phyloP scores from a whole-genome alignment of 805 yeast genomes.

The Pichia scutulata region DNA sequence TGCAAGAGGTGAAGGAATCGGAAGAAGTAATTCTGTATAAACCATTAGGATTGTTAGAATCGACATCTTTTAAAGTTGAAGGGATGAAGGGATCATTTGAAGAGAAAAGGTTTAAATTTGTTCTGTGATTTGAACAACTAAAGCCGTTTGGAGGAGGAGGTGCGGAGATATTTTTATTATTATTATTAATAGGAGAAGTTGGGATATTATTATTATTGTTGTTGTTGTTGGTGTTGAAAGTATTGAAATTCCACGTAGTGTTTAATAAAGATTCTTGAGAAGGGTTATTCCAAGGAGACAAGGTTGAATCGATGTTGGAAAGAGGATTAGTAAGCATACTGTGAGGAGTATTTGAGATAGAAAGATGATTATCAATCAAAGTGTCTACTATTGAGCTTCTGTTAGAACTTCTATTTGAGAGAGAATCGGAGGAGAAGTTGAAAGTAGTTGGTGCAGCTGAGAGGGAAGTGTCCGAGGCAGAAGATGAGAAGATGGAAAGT shows the following conservation, averaged over 20 bases:
- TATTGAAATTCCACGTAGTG: constrained; percentile 1
- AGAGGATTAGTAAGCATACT: too few species aligned
- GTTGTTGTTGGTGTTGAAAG: too few species aligned
- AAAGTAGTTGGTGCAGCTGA: background rate
- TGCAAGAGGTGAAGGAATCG: background rate
- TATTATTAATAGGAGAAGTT: constrained; percentile 2
- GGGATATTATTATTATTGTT: too few species aligned
- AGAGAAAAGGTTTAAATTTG: constrained; percentile 19
- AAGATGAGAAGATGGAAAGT: background rate
- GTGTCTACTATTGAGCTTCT: background rate
- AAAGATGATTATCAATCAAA: background rate
- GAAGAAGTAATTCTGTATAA: background rate
- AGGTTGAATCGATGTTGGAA: background rate
- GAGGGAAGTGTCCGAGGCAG: constrained; percentile 5
- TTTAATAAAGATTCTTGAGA: constrained; percentile 3
- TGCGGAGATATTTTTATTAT: background rate
- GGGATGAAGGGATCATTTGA: constrained; percentile 7
- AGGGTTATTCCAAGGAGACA: constrained; percentile 8
- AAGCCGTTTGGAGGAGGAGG: background rate
- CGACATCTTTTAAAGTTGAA: background rate
- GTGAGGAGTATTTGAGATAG: too few species aligned
- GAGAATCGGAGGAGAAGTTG: background rate
- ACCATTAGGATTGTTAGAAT: background rate
- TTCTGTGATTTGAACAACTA: constrained; percentile 18
- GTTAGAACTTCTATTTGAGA: background rate